These are phyloP conservation scores for Cyanidiococcus yangmingshanensis DNA, from an alignment of 23 red algal genomes.

Conservation along the genomic window DNA sequence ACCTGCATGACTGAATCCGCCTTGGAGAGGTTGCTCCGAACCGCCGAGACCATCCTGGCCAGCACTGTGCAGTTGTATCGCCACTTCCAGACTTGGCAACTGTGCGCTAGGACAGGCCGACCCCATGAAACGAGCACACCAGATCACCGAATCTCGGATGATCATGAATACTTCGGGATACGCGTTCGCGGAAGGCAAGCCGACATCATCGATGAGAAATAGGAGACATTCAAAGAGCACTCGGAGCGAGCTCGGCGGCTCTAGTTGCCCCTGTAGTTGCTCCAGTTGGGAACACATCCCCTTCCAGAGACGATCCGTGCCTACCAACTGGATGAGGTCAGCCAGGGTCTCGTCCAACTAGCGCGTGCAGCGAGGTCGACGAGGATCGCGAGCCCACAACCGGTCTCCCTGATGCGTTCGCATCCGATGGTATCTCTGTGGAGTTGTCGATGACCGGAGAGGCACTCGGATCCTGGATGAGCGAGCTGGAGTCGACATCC, in stretches of 20 bases:
- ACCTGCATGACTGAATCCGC: not conserved
- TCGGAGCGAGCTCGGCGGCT: not conserved
- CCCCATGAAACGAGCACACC: not conserved
- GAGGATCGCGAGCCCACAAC: no score
- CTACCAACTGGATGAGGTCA: not conserved
- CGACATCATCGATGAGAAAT: not conserved
- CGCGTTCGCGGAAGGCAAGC: not conserved
- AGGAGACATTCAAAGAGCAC: constrained; percentile 5
- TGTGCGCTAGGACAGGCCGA: not conserved
- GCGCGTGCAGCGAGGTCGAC: no score
- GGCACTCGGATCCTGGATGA: no score
- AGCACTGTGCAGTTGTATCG: not conserved
- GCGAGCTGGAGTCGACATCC: no score
- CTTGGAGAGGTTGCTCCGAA: not conserved
- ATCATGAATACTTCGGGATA: not conserved
- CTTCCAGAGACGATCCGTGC: not conserved
- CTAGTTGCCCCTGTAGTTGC: not conserved
- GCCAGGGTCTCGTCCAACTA: no score
- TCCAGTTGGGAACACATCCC: not conserved
- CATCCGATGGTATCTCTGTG: no score
- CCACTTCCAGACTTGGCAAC: not conserved
- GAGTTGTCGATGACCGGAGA: no score
- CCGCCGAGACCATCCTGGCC: not conserved
- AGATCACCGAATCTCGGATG: not conserved
- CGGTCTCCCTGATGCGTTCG: no score